A percentile compares a stretch with the other conserved stretches of the same genome.
phyloP scores from a whole-genome alignment of 805 yeast genomes.

The Pichia exigua region DNA sequence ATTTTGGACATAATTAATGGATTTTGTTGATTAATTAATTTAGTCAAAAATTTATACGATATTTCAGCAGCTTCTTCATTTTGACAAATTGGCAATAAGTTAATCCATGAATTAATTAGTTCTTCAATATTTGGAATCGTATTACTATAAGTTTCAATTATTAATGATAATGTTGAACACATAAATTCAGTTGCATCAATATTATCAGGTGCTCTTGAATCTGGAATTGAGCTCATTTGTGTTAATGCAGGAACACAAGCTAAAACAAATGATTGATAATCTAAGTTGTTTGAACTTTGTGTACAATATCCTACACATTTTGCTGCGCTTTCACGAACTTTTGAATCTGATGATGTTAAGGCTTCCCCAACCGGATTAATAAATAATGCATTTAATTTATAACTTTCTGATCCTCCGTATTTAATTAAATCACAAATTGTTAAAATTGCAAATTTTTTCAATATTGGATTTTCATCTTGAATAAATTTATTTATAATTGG shows the following conservation, averaged over 20 bases:
- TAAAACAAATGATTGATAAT: slow-evolving; percentile 54
- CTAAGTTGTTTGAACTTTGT: slow-evolving; percentile 56
- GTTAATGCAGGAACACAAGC: slow-evolving; percentile 70
- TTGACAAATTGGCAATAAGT: slow-evolving; percentile 69
- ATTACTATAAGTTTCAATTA: slow-evolving; percentile 57
- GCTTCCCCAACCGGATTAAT: slow-evolving; percentile 57
- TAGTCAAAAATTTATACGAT: slow-evolving; percentile 67
- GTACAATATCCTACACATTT: slow-evolving; percentile 83
- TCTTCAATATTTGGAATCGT: slow-evolving; percentile 53
- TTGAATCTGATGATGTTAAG: slow-evolving; percentile 56
- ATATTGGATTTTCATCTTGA: slow-evolving; percentile 57
- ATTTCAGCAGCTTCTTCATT: slow-evolving; percentile 87
- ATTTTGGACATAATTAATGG: slow-evolving; percentile 45
- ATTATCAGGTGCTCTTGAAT: slow-evolving; percentile 79
- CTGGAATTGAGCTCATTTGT: slow-evolving; percentile 66
- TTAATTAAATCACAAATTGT: slow-evolving; percentile 77
- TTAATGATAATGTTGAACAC: slow-evolving; percentile 74
- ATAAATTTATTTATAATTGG: slow-evolving; percentile 58
- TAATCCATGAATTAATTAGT: slow-evolving; percentile 69
- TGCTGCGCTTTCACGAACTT: slow-evolving; percentile 81
- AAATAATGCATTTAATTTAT: slow-evolving; percentile 56
- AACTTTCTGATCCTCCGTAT: slow-evolving; percentile 63
- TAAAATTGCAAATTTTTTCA: slow-evolving; percentile 71
- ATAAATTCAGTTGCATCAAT: slow-evolving; percentile 83
- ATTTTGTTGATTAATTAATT: slow-evolving; percentile 62